Evolutionary conservation across 208 protist species (phyloP), one percentile per base, ranked within the genome.

Genomic region (Trypanosoma avium): DNA sequence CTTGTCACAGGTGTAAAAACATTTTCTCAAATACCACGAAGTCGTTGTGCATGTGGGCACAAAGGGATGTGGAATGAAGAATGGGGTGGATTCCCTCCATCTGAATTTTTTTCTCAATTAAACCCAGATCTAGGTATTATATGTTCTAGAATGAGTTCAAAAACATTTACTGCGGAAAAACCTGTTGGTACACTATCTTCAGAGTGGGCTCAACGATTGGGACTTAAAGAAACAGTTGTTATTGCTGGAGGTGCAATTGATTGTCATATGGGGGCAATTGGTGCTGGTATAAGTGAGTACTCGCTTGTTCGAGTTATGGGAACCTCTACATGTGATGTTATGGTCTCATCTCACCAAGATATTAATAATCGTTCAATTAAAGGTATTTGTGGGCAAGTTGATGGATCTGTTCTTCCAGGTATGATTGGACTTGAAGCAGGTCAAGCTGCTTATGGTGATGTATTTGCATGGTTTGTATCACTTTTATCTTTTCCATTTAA

Each of bases 271-370:
- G 81, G 77, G n/a, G 81, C 77, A 22, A 68, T 87, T 29, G 81
- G 81, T 19, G 81, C 77, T 9, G 73, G 75, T 56, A 79, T 82
- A 29, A 73, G 71, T 36, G 65, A 72, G 13, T 70, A 71, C 66
- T 60, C 75, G 17, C 75, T 84, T 55, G 70, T 80, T 24, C 81
- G 81, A 26, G 72, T 88, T 4, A 88, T 84, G 81, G 77, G 81
- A n/a, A 88, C 75, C 6, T 84, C 77, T 29, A 88, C 75, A 10
- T 88, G 81, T 70, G 81, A 88, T 67, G 81, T 82, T 71, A 84
- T 88, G 72, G 75, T 76, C 15, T 60, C 81, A 29, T 75, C 82
- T 50, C 54, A 61, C 6, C 24, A 8, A 7, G 62, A 66, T n/a
- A 73, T 83, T 9, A 47, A 54, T 46, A 40, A 79, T 24, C 63